A percentile compares a stretch with the other conserved stretches of the same genome.
Conservation (phyloP, 2,329 filamentous ascomycete genomes). For the Alternaria ventricosa region DNA sequence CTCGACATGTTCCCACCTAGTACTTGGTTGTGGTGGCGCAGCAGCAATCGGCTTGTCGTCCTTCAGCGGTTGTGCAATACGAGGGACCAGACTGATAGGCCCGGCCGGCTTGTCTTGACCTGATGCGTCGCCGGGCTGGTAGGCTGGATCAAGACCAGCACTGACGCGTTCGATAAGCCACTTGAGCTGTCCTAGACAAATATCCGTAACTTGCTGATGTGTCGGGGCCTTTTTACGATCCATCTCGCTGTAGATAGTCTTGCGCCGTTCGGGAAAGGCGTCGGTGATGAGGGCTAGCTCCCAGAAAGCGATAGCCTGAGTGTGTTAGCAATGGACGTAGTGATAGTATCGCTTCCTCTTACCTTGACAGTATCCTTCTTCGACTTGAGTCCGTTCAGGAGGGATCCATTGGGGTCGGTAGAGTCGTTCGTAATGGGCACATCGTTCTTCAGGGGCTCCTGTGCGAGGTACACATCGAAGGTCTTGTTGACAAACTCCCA, state of each 20-base stretch:
- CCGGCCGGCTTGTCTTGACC: slow-evolving; percentile 27
- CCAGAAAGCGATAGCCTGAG: slow-evolving; percentile 84
- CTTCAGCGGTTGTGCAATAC: slow-evolving; percentile 57
- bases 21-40: slow-evolving; percentile 48
- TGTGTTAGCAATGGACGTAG: slow-evolving; percentile 10
- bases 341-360: slow-evolving; percentile 27
- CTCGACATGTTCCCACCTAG: slow-evolving; percentile 34
- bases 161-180: slow-evolving; percentile 72
- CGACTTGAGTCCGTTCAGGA: slow-evolving; percentile 81
- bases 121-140: slow-evolving; percentile 19
- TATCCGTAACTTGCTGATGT: slow-evolving; percentile 77
- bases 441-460: slow-evolving; percentile 83
- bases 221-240: slow-evolving; percentile 80
- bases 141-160: slow-evolving; percentile 46
- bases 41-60: slow-evolving; percentile 55
- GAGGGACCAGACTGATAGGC: slow-evolving; percentile 56
- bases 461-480: slow-evolving; percentile 81
- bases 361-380: slow-evolving; percentile 80
- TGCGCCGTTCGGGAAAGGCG: slow-evolving; percentile 75
- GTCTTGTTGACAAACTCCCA: slow-evolving; percentile 80
- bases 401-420: slow-evolving; percentile 88
- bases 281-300: slow-evolving; percentile 82
- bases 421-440: slow-evolving; percentile 83
- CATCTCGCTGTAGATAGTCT: slow-evolving; percentile 84
- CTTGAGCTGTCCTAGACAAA: slow-evolving; percentile 73